Evolutionary conservation across 495 filamentous ascomycete genomes (phyloP).

Genomic region (Rostrohypoxylon terebratum): DNA sequence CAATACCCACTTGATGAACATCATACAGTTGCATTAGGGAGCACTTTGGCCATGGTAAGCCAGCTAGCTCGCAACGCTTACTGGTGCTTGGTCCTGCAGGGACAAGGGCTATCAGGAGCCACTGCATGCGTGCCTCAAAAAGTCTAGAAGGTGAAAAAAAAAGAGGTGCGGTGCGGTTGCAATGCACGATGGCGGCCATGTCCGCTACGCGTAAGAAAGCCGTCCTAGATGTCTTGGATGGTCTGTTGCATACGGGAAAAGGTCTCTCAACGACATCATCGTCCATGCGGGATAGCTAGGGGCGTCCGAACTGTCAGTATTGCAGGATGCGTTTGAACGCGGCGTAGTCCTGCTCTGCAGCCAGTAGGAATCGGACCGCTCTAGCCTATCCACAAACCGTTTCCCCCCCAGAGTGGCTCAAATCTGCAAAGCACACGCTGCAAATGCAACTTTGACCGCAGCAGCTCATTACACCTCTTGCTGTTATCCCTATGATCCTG

Average conservation of each 20-base stretch:
- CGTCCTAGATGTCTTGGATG: constrained; percentile 15
- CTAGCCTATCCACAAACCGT: constrained; percentile 44
- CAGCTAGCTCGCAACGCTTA: constrained; percentile 23
- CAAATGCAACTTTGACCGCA: constrained; percentile 42
- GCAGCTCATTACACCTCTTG: constrained; percentile 24
- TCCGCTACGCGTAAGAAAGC: constrained; percentile 17
- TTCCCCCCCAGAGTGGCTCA: constrained; percentile 43
- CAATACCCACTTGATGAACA: constrained; percentile 28
- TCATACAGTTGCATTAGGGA: constrained; percentile 43
- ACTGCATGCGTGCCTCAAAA: constrained; percentile 28
- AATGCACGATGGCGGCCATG: constrained; percentile 12
- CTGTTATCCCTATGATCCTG: constrained; percentile 31
- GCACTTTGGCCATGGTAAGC: constrained; percentile 45
- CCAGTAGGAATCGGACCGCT: constrained; percentile 48
- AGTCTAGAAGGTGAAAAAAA: constrained; percentile 40
- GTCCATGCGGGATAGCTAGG: constrained; percentile 29
- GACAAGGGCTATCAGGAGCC: constrained; percentile 36
- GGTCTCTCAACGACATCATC: constrained; percentile 37
- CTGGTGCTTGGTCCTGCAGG: constrained; percentile 36
- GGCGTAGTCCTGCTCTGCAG: constrained; percentile 34
- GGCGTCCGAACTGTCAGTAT: constrained; percentile 39
- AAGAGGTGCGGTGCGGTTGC: constrained; percentile 28
- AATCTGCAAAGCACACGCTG: constrained; percentile 45
- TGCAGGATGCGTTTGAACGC: constrained; percentile 39
- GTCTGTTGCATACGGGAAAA: constrained; percentile 20